These are phyloP conservation scores for Metschnikowia arizonensis DNA, from an alignment of 805 yeast species.

Conservation along the genomic window DNA sequence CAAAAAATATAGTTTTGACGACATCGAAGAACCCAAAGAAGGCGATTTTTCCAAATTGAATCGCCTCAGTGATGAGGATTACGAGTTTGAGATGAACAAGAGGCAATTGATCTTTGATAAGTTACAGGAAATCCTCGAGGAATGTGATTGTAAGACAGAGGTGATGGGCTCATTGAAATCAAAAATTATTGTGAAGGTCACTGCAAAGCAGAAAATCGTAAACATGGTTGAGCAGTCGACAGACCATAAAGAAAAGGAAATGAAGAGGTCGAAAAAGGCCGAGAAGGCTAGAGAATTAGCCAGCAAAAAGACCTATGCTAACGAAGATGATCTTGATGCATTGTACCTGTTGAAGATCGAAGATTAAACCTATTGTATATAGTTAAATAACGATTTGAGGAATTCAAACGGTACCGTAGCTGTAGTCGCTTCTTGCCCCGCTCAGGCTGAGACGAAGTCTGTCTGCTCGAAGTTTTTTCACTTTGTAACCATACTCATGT, in stretches of 20 bases:
- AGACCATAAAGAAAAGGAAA: constrained; percentile 16
- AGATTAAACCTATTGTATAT: constrained; percentile 21
- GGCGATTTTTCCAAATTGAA: constrained; percentile 3
- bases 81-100: constrained; percentile 20
- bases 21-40: constrained; percentile 16
- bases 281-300: constrained; percentile 18
- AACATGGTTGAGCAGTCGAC: constrained; percentile 3
- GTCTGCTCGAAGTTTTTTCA: constrained; percentile 32
- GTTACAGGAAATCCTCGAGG: constrained; percentile 26
- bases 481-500: constrained; percentile 41
- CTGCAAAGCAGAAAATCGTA: constrained; percentile 7
- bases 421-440: not conserved
- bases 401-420: constrained; percentile 18
- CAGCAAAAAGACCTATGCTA: constrained; percentile 16
- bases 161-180: constrained; percentile 27
- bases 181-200: constrained; percentile 22
- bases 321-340: constrained; percentile 34
- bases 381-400: not conserved
- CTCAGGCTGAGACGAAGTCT: constrained; percentile 12
- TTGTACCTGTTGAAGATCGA: constrained; percentile 40
- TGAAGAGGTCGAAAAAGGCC: constrained; percentile 16
- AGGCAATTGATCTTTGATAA: constrained; percentile 28
- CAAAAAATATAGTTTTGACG: constrained; percentile 15
- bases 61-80: constrained; percentile 12
- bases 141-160: constrained; percentile 27